Base-by-base conservation (phyloP, 192 early-diverging fungal genomes). In the Cetraspora pellucida region DNA sequence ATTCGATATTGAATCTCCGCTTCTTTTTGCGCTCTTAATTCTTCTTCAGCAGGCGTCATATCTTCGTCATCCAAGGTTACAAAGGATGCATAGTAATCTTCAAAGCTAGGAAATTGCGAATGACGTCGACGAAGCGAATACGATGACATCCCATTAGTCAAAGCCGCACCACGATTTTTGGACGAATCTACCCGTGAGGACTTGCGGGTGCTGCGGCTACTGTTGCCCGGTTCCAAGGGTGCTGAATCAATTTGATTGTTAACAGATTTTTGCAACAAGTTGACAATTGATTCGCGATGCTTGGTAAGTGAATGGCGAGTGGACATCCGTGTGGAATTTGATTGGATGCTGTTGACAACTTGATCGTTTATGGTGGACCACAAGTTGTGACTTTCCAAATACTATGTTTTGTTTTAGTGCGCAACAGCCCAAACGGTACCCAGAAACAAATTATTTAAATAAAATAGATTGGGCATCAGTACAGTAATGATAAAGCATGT, bases 21-120 rank as follows among this genome's bases (percentile, higher is more conserved):
- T 44, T 90, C 86, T 45, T 81, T 77, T 17, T 75, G 59, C 0
- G 81, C 79, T 0, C 85, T 77, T 9, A 44, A 47, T 1, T 88
- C 54, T 6, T 81, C 71, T 13, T 86, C 85, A 28, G 86, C 85
- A 2, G 75, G 80, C 0, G 88, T 88, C 1, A 90, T 74, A 50
- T 89, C 88, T 72, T 91, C 90, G 27, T 92, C 91, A 45, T 92
- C 91, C 0, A 85, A 70, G 23, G 82, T 83, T 14, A 88, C 79
- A 77, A 90, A 91, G 0, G 91, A 89, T 14, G 65, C 66, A 10
- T 91, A 67, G 77, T 84, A 89, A 13, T 63, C 79, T 10, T 79
- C 83, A 31, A 89, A 58, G n/a, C 72, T 82, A 28, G 70, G 72
- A 60, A 74, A 84, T 67, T 84, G 79, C 44, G 77, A 59, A 31